phyloP scores from a whole-genome alignment of 169 alveolate genomes.

The Cryptosporidium tyzzeri region DNA sequence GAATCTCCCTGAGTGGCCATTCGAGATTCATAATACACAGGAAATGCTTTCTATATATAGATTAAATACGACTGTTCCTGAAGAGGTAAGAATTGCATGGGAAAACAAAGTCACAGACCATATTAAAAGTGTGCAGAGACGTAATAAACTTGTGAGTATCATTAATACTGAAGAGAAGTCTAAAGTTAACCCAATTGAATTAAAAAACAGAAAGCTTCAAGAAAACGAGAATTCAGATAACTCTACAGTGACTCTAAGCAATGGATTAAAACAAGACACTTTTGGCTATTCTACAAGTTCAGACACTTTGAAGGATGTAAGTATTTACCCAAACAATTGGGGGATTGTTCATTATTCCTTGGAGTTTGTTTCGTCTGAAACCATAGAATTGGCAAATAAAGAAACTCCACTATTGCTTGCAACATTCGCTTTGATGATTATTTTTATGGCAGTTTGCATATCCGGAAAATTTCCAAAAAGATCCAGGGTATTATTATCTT shows the following conservation, averaged over 20 bases:
- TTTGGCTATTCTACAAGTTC: neutral
- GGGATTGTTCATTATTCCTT: conserved; percentile 54
- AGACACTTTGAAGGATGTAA: neutral
- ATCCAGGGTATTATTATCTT: conserved; percentile 55
- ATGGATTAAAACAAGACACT: neutral
- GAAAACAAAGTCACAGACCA: conserved; percentile 60
- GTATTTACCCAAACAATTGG: conserved; percentile 44
- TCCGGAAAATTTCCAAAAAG: conserved; percentile 69
- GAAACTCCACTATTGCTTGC: conserved; percentile 74
- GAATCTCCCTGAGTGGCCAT: conserved; percentile 60
- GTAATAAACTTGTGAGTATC: neutral
- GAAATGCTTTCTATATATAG: conserved; percentile 63
- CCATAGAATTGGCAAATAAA: conserved; percentile 70
- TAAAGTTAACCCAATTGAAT: neutral
- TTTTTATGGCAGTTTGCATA: conserved; percentile 64
- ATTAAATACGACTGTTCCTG: conserved; percentile 53
- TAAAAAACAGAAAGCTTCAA: neutral
- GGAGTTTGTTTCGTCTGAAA: conserved; percentile 65
- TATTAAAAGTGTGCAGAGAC: conserved; percentile 38
- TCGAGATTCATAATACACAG: conserved; percentile 51
- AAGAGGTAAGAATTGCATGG: conserved; percentile 69
- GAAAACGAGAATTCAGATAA: neutral
- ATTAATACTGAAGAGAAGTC: conserved; percentile 1
- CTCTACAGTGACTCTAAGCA: neutral
- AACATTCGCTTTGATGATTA: conserved; percentile 63